Conservation (phyloP, 1,284 basidiomycete species). For the Filobasidium uniguttulatum region DNA sequence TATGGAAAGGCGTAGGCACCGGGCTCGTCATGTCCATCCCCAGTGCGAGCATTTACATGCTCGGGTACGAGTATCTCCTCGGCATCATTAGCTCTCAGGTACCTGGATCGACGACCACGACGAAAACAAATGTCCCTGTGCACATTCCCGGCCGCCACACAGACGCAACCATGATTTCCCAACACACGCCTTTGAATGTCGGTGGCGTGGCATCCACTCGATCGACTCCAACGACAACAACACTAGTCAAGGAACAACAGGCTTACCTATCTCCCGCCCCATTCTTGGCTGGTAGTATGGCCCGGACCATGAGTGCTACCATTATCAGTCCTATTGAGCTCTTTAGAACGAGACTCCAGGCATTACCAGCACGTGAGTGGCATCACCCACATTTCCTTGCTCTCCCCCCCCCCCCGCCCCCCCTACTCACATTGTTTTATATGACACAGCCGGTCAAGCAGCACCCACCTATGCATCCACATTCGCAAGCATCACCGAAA, state of each 20-base stretch:
- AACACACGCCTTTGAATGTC: not conserved
- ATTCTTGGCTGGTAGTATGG: constrained; percentile 65
- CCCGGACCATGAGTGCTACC: constrained; percentile 66
- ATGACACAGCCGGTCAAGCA: constrained; percentile 42
- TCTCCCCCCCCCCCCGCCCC: constrained; percentile 8
- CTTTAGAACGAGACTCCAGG: constrained; percentile 84
- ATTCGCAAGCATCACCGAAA: constrained; percentile 22
- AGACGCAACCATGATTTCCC: not conserved
- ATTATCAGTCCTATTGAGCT: constrained; percentile 83
- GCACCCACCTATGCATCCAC: constrained; percentile 46
- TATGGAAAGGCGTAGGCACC: constrained; percentile 84
- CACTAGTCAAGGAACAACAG: not conserved
- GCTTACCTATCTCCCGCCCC: constrained; percentile 37
- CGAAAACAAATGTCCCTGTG: not conserved
- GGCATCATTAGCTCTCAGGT: not conserved
- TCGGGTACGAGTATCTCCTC: constrained; percentile 84
- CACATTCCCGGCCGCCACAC: not conserved
- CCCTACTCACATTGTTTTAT: not conserved
- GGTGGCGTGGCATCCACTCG: not conserved
- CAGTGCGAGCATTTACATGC: constrained; percentile 85
- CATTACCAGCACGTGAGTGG: constrained; percentile 44
- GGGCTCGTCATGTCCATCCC: constrained; percentile 79
- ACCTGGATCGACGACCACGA: not conserved
- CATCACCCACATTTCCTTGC: not conserved
- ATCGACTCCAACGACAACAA: not conserved